These are phyloP conservation scores for Mucor lusitanicus DNA, from an alignment of 371 early-diverging fungal genomes.

Conservation along the genomic window DNA sequence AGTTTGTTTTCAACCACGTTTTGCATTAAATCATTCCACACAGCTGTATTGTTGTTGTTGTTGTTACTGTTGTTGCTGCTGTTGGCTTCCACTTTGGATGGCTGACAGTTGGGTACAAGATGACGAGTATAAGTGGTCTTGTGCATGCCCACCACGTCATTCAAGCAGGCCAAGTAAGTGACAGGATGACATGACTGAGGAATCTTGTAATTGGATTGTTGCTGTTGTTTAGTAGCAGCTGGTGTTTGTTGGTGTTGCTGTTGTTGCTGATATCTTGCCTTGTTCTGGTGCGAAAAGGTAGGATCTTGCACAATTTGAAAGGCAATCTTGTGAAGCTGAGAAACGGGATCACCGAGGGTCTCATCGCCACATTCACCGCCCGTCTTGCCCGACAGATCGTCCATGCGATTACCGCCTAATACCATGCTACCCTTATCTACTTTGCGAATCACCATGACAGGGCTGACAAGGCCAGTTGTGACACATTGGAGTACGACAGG, in stretches of 20 bases:
- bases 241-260: background rate
- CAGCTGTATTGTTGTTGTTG: background rate
- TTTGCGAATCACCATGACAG: conserved; percentile 83
- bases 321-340: conserved; percentile 92
- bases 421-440: conserved; percentile 79
- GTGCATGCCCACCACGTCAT: conserved; percentile 76
- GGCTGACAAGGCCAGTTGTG: conserved; percentile 80
- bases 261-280: conserved; percentile 25
- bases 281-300: conserved; percentile 18
- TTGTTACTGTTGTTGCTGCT: background rate
- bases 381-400: conserved; percentile 59
- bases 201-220: conserved; percentile 47
- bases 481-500: conserved; percentile 83
- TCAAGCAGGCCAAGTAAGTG: conserved; percentile 71
- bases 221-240: conserved; percentile 21
- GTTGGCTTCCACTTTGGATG: conserved; percentile 33
- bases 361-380: conserved; percentile 57
- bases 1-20: background rate
- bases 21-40: conserved; percentile 4
- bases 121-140: conserved; percentile 61
- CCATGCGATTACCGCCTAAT: conserved; percentile 55
- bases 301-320: conserved; percentile 74
- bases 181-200: conserved; percentile 50
- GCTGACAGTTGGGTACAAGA: conserved; percentile 56
- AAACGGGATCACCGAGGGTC: conserved; percentile 68